Base-by-base conservation (phyloP, 1,284 basidiomycete species). In the Melampsora larici-populina region DNA sequence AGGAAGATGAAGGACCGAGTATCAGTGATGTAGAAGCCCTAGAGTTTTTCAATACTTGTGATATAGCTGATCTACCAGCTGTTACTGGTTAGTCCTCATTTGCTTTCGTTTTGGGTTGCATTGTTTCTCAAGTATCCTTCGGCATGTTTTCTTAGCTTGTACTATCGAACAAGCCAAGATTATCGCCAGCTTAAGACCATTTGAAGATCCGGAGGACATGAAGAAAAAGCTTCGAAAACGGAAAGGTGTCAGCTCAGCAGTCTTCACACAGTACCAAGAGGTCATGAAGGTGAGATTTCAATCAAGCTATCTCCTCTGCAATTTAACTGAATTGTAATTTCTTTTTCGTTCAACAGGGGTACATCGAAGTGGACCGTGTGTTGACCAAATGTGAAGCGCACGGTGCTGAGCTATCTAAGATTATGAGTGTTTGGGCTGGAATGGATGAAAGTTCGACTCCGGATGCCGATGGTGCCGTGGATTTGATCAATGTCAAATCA, bases 181-280 rank as follows among this genome's bases (percentile, higher is more conserved):
- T 76, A 93, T 98, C 80, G 88, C 93, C 78, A 86, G 87, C 24
- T 86, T 94, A 55, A 89, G 96, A 64, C 95, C 95, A 0, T 99
- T 93, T 84, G 83, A 84, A 6, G 88, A 89, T 26, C 87, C 90
- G n/a, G 90, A 91, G 49, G 92, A 96, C 79, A 86, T 97, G 68
- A 90, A 89, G 66, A 84, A 84, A 76, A 94, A 92, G 83, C 88
- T 97, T 15, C 88, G 89, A 70, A 92, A 94, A 84, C 93, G 93
- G 85, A 94, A 94, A 82, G 95, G 95, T 24, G 91, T 99, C 80
- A 94, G 93, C 78, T 88, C 91, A 78, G 90, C 91, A 78, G 87
- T 99, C 82, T 94, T 98, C 83, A 92, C 95, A 81, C 92, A 96
- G 80, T 95, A 92, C 83, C 89, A 89, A 72, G 88, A 90, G 70